Percentiles rank a stretch among this genome's conserved stretches.
Evolutionary conservation across 768 basidiomycete species (phyloP).

Genomic region (Lanmaoa pseudosensibilis): DNA sequence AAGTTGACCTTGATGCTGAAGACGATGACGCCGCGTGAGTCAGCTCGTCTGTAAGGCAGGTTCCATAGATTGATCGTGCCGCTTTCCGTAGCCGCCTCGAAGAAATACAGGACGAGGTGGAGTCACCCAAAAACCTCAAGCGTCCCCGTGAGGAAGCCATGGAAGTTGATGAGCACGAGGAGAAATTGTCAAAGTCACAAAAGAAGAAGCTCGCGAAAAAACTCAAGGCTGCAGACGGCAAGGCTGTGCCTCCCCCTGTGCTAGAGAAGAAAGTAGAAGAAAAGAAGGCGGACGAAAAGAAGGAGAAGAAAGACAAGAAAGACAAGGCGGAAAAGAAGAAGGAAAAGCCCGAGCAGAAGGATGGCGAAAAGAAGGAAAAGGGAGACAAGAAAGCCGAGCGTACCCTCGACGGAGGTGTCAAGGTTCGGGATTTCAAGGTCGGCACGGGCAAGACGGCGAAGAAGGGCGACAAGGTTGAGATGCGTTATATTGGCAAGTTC

Average conservation of each 20-base stretch:
- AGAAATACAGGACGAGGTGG: slow-evolving; percentile 50
- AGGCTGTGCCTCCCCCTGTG: slow-evolving; percentile 35
- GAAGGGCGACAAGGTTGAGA: slow-evolving; percentile 75
- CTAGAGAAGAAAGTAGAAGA: slow-evolving; percentile 31
- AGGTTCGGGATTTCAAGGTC: slow-evolving; percentile 70
- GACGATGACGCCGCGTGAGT: slow-evolving; percentile 45
- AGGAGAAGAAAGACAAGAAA: slow-evolving; percentile 57
- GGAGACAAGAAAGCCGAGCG: slow-evolving; percentile 28
- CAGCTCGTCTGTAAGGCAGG: neutral
- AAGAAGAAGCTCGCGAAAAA: slow-evolving; percentile 71
- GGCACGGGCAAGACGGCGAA: slow-evolving; percentile 88
- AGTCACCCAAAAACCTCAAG: slow-evolving; percentile 51
- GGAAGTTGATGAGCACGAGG: slow-evolving; percentile 40
- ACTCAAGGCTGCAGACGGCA: slow-evolving; percentile 60
- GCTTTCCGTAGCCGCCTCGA: slow-evolving; percentile 58
- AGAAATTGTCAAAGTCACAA: slow-evolving; percentile 50
- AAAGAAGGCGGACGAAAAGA: slow-evolving; percentile 53
- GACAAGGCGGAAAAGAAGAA: slow-evolving; percentile 35
- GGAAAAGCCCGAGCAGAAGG: slow-evolving; percentile 34
- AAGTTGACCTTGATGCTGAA: slow-evolving; percentile 54
- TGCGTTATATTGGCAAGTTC: slow-evolving; percentile 95
- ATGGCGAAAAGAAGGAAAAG: slow-evolving; percentile 30
- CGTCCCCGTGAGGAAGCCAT: slow-evolving; percentile 65
- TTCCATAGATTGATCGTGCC: neutral
- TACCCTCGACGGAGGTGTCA: slow-evolving; percentile 66